Conservation (phyloP, 192 early-diverging fungal species). For the Thoreauomyces humboldtii region DNA sequence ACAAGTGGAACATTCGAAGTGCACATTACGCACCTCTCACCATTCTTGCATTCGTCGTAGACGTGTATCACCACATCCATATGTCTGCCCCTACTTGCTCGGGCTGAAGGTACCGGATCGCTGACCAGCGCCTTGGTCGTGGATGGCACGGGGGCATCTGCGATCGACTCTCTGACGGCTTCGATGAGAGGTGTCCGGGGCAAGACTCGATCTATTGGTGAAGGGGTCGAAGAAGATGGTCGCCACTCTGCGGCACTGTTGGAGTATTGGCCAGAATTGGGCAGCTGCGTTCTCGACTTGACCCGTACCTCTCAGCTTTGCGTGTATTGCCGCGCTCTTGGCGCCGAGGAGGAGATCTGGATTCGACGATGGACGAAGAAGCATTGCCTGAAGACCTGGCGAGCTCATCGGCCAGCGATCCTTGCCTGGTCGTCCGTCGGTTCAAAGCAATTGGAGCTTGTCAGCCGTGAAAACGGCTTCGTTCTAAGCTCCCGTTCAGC, state of each 20-base stretch:
- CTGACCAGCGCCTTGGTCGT: background rate
- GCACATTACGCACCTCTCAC: conserved; percentile 24
- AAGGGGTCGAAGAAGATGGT: background rate
- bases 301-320: conserved; percentile 1
- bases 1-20: background rate
- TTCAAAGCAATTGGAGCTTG: too few relatives aligned
- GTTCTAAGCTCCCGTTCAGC: too few relatives aligned
- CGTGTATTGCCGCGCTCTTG: conserved; percentile 2
- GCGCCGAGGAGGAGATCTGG: conserved; percentile 12
- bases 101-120: background rate
- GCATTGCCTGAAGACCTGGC: background rate
- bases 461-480: too few relatives aligned
- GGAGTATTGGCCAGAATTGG: background rate
- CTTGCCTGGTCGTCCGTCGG: too few relatives aligned
- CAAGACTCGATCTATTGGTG: background rate
- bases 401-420: too few relatives aligned
- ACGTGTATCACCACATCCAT: conserved; percentile 52
- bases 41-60: conserved; percentile 51
- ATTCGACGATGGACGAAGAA: too few relatives aligned
- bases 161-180: too few relatives aligned
- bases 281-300: background rate
- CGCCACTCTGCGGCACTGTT: background rate
- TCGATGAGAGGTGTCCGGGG: background rate
- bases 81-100: background rate
- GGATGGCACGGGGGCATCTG: background rate